phyloP scores from a whole-genome alignment of 345 rosid species.

The Luvunga scandens region DNA sequence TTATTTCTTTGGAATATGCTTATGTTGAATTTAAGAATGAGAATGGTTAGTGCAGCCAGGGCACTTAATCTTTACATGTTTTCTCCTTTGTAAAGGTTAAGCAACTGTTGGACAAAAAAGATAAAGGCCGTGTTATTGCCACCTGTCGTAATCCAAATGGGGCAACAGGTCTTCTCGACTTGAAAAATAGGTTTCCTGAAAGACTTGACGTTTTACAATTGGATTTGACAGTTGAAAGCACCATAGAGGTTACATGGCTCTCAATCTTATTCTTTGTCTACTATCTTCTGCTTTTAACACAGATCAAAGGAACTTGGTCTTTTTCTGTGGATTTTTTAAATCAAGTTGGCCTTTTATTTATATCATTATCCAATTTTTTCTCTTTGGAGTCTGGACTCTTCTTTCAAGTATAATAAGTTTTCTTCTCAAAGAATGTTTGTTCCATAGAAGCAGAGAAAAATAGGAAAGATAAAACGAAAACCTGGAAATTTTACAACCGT shows the following conservation, averaged over 20 bases:
- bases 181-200: constrained; percentile 60
- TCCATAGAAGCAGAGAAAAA: background rate
- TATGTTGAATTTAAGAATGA: background rate
- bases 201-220: constrained; percentile 60
- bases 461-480: background rate
- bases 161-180: constrained; percentile 54
- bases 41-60: background rate
- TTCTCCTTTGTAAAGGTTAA: constrained; percentile 42
- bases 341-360: background rate
- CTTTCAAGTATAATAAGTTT: background rate
- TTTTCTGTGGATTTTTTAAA: background rate
- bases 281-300: background rate
- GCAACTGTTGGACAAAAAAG: constrained; percentile 63
- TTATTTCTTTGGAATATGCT: background rate
- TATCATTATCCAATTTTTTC: background rate
- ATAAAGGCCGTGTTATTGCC: constrained; percentile 73
- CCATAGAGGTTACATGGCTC: constrained; percentile 58
- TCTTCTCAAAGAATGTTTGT: background rate
- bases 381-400: background rate
- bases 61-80: background rate
- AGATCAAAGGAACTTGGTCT: background rate
- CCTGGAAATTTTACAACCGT: background rate
- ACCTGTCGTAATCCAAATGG: constrained; percentile 70
- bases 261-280: constrained; percentile 7
- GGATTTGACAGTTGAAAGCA: constrained; percentile 64